A percentile compares a stretch with the other conserved stretches of the same genome.
Evolutionary conservation across 2,329 filamentous ascomycete species (phyloP).

Genomic region (Colletotrichum musae): DNA sequence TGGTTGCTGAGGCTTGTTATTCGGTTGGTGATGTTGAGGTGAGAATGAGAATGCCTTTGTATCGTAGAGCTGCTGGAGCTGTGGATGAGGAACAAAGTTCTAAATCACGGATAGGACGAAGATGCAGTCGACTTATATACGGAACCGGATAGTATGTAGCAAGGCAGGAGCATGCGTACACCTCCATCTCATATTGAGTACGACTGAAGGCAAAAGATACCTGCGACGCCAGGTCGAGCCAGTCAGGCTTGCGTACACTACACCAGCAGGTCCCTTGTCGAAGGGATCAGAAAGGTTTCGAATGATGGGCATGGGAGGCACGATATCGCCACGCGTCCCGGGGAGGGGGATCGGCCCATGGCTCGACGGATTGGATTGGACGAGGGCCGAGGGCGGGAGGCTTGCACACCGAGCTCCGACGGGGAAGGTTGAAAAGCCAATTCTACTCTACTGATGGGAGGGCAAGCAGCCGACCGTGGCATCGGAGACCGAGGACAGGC

Average conservation of each 20-base stretch:
- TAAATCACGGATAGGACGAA: background rate
- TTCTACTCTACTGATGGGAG: background rate
- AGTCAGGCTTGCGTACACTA: constrained; percentile 33
- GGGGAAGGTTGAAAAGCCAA: background rate
- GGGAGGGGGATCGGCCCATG: constrained; percentile 23
- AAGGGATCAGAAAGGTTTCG: constrained; percentile 39
- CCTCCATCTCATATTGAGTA: constrained; percentile 34
- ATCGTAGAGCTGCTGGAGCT: constrained; percentile 34
- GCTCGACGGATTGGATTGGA: constrained; percentile 25
- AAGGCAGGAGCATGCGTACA: constrained; percentile 39
- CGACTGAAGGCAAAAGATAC: constrained; percentile 38
- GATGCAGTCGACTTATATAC: constrained; percentile 20
- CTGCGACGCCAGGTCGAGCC: constrained; percentile 33
- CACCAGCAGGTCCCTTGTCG: constrained; percentile 28
- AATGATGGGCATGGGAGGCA: constrained; percentile 37
- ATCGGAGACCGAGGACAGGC: constrained; percentile 22
- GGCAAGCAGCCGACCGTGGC: constrained; percentile 9
- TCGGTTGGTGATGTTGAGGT: background rate
- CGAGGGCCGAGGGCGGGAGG: constrained; percentile 20
- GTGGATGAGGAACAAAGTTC: background rate
- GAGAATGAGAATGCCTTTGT: background rate
- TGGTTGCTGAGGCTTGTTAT: constrained; percentile 22
- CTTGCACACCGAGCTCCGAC: constrained; percentile 30
- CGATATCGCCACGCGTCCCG: constrained; percentile 41
- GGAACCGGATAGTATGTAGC: background rate